phyloP scores from a whole-genome alignment of 768 basidiomycete species.

The Lenzites betulinus region DNA sequence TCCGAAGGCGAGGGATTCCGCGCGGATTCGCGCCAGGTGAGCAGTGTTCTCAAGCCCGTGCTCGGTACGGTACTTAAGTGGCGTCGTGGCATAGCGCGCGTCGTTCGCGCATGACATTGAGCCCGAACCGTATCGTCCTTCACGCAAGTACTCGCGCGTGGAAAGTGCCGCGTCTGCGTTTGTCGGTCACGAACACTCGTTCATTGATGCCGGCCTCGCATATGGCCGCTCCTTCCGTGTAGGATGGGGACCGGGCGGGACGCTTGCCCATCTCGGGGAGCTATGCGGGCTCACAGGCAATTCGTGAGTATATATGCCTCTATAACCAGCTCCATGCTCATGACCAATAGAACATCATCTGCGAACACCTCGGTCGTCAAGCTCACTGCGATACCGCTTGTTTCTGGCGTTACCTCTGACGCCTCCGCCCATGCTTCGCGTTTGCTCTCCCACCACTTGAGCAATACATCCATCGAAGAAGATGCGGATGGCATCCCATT shows the following conservation, averaged over 20 bases:
- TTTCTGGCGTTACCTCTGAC: constrained; percentile 36
- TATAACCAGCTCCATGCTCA: constrained; percentile 4
- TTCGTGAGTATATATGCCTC: constrained; percentile 45
- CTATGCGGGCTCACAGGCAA: constrained; percentile 60
- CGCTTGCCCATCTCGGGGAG: constrained; percentile 73
- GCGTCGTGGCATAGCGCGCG: constrained; percentile 51
- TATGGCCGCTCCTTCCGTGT: constrained; percentile 88
- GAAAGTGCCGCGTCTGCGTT: constrained; percentile 67
- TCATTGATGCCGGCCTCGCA: constrained; percentile 81
- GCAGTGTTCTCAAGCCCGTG: neutral
- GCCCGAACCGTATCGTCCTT: constrained; percentile 67
- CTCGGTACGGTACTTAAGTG: neutral
- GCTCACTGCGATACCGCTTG: constrained; percentile 49
- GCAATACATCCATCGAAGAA: constrained; percentile 65
- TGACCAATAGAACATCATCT: constrained; percentile 44
- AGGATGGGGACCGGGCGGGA: constrained; percentile 86
- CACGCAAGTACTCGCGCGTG: constrained; percentile 79
- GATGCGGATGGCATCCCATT: constrained; percentile 74
- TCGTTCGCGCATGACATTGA: constrained; percentile 79
- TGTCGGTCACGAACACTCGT: constrained; percentile 60
- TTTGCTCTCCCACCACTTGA: constrained; percentile 76
- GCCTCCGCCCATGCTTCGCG: constrained; percentile 50
- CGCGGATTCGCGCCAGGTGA: constrained; percentile 61
- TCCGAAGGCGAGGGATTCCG: constrained; percentile 72
- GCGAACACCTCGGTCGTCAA: constrained; percentile 66